Evolutionary conservation across 2,329 filamentous ascomycete genomes (phyloP).

Genomic region (Aspergillus ustus): DNA sequence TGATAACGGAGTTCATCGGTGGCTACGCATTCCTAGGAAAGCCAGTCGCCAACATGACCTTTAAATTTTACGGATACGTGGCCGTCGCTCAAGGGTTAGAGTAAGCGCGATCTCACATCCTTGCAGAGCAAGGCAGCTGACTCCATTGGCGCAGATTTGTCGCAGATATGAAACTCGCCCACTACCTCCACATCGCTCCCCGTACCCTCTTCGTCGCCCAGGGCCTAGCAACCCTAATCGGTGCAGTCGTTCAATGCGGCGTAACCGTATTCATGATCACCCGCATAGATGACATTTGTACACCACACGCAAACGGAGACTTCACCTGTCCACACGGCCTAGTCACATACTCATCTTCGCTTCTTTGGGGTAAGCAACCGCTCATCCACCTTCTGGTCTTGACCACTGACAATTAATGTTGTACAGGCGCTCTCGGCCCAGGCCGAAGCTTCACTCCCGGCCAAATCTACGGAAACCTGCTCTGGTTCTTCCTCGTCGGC

Average conservation of each 20-base stretch:
- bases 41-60: constrained; percentile 62
- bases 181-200: constrained; percentile 55
- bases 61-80: constrained; percentile 74
- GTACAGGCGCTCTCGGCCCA: constrained; percentile 64
- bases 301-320: constrained; percentile 62
- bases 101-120: constrained; percentile 26
- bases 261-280: constrained; percentile 56
- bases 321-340: constrained; percentile 62
- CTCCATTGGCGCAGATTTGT: constrained; percentile 56
- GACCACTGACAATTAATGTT: background rate
- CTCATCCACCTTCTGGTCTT: background rate
- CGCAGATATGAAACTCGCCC: constrained; percentile 67
- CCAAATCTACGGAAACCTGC: constrained; percentile 66
- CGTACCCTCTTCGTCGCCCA: constrained; percentile 57
- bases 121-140: background rate
- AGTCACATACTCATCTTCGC: constrained; percentile 70
- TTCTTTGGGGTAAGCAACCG: constrained; percentile 64
- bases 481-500: constrained; percentile 74
- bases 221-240: constrained; percentile 55
- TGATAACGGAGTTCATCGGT: constrained; percentile 55
- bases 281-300: constrained; percentile 54
- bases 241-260: constrained; percentile 54
- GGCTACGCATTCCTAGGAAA: constrained; percentile 54
- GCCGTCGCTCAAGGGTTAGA: constrained; percentile 66
- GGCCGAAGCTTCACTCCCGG: constrained; percentile 67